A percentile compares a stretch with the other conserved stretches of the same genome.
Evolutionary conservation across 208 protist species (phyloP).

Genomic region (Strigomonas culicis): DNA sequence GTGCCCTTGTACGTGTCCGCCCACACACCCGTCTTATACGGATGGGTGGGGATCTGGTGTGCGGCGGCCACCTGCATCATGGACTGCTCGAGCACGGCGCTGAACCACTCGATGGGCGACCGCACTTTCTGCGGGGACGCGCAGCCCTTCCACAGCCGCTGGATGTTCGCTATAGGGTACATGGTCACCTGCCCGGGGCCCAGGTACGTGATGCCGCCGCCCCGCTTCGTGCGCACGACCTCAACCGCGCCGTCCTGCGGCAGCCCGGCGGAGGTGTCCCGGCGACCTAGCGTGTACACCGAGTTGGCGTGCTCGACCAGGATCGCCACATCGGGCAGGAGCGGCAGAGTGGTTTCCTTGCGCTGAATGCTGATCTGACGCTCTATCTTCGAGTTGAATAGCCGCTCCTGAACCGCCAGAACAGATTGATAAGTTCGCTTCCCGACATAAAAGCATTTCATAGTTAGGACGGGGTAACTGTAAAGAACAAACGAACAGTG

Average conservation of each 20-base stretch:
- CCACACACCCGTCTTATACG: slow-evolving; percentile 72
- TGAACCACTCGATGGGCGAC: slow-evolving; percentile 87
- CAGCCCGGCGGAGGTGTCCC: slow-evolving; percentile 65
- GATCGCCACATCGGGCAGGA: slow-evolving; percentile 49
- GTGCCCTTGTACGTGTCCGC: slow-evolving; percentile 28
- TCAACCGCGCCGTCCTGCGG: slow-evolving; percentile 34
- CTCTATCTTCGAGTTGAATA: slow-evolving; percentile 68
- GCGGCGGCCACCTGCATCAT: slow-evolving; percentile 61
- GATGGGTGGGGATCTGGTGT: slow-evolving; percentile 62
- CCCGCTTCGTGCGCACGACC: slow-evolving; percentile 63
- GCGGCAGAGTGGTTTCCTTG: slow-evolving; percentile 22
- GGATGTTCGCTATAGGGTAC: slow-evolving; percentile 83
- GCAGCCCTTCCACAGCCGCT: slow-evolving; percentile 58
- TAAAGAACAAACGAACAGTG: background rate
- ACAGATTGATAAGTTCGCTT: slow-evolving; percentile 45
- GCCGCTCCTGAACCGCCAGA: slow-evolving; percentile 59
- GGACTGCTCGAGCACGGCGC: slow-evolving; percentile 58
- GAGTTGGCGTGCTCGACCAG: slow-evolving; percentile 75
- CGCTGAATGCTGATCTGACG: slow-evolving; percentile 38
- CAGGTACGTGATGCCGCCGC: slow-evolving; percentile 88
- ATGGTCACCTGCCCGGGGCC: slow-evolving; percentile 85
- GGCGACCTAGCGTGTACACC: slow-evolving; percentile 86
- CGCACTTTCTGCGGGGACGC: slow-evolving; percentile 39
- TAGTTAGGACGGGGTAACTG: slow-evolving; percentile 12
- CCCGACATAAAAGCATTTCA: slow-evolving; percentile 72